Conservation (phyloP, 805 yeast species). For the Candida corydali region DNA sequence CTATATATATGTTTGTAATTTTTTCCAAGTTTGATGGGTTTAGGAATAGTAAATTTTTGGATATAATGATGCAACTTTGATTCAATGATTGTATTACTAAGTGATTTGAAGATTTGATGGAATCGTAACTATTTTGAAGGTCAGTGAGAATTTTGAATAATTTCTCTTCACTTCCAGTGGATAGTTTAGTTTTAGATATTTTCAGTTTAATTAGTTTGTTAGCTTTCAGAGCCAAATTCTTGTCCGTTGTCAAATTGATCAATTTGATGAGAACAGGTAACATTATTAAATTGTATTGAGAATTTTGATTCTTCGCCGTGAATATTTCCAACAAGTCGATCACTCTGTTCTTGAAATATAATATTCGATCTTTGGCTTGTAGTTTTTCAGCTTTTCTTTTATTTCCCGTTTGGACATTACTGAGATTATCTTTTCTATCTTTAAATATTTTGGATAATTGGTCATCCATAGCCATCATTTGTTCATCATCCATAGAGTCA, state of each 20-base stretch:
- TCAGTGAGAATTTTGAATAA: slow-evolving; percentile 28
- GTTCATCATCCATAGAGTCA: slow-evolving; percentile 86
- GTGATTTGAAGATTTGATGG: slow-evolving; percentile 41
- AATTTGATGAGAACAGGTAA: slow-evolving; percentile 56
- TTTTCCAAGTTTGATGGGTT: slow-evolving; percentile 34
- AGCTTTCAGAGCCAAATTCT: slow-evolving; percentile 67
- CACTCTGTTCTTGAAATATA: slow-evolving; percentile 71
- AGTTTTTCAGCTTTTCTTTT: slow-evolving; percentile 68
- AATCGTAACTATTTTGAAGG: slow-evolving; percentile 41
- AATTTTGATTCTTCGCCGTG: slow-evolving; percentile 41
- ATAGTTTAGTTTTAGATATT: slow-evolving; percentile 47
- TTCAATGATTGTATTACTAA: slow-evolving; percentile 55
- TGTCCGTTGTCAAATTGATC: slow-evolving; percentile 66
- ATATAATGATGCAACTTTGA: slow-evolving; percentile 61
- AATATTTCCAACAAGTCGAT: slow-evolving; percentile 73
- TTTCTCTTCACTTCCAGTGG: slow-evolving; percentile 15
- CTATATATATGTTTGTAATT: slow-evolving; percentile 54
- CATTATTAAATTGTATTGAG: slow-evolving; percentile 38
- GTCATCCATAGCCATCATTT: slow-evolving; percentile 90
- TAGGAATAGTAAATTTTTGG: slow-evolving; percentile 47
- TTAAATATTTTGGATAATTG: slow-evolving; percentile 80
- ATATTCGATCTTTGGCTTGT: slow-evolving; percentile 76
- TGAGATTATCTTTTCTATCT: slow-evolving; percentile 68
- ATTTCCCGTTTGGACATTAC: slow-evolving; percentile 49
- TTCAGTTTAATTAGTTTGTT: slow-evolving; percentile 63